These are phyloP conservation scores for Gaultheria prostrata DNA, from an alignment of 148 eudicot genomes.

Conservation along the genomic window DNA sequence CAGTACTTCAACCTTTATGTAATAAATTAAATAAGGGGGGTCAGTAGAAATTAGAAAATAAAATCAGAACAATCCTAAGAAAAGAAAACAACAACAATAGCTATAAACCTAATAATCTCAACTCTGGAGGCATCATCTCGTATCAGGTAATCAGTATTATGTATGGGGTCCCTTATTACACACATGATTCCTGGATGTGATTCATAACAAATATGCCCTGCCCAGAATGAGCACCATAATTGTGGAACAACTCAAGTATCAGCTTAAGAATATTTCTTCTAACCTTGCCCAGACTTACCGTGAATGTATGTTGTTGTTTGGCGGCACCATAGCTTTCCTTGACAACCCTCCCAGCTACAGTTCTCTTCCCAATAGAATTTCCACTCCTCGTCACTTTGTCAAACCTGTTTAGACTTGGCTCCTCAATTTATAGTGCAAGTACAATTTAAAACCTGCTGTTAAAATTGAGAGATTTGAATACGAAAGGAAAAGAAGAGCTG, in stretches of 20 bases:
- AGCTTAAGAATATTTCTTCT: background rate
- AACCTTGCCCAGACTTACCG: slow-evolving; percentile 40
- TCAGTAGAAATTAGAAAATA: background rate
- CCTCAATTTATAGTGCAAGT: background rate
- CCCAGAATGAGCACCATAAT: slow-evolving; percentile 3
- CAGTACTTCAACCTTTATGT: slow-evolving; percentile 71
- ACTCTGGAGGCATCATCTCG: background rate
- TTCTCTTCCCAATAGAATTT: slow-evolving; percentile 53
- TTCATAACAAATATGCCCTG: background rate
- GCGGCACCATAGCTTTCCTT: slow-evolving; percentile 93
- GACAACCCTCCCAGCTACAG: slow-evolving; percentile 73
- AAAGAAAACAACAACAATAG: slow-evolving; percentile 4
- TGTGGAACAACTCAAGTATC: background rate
- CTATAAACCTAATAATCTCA: background rate
- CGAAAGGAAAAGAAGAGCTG: slow-evolving; percentile 4
- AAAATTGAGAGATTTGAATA: background rate
- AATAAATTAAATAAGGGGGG: background rate
- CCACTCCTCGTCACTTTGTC: slow-evolving; percentile 54
- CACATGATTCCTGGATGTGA: background rate
- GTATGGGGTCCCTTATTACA: too few relatives aligned
- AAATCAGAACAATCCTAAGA: background rate
- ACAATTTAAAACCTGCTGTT: background rate
- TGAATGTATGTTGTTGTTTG: slow-evolving; percentile 91
- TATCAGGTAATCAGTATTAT: background rate
- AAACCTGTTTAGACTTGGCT: slow-evolving; percentile 38